These are phyloP conservation scores for Arthrobotrys pseudoclavata DNA, from an alignment of 2,329 filamentous ascomycete species.

Conservation along the genomic window DNA sequence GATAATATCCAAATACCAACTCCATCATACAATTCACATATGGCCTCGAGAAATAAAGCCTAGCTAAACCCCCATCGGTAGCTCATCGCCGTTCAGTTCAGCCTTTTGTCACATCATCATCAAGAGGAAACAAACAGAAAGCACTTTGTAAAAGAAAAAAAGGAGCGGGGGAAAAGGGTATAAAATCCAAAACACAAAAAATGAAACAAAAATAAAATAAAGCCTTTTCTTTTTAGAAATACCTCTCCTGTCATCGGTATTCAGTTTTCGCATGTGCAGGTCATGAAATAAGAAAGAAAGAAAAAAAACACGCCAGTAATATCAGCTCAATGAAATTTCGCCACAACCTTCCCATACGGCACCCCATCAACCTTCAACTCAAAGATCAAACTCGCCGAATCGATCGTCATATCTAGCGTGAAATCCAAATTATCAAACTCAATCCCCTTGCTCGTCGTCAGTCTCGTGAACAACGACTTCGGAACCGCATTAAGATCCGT, in stretches of 20 bases:
- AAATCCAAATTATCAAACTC: constrained; percentile 88
- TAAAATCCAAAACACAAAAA: constrained; percentile 13
- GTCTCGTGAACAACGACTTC: constrained; percentile 77
- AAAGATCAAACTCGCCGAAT: constrained; percentile 81
- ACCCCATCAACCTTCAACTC: constrained; percentile 84
- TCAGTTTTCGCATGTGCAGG: background rate
- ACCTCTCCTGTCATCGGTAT: constrained; percentile 1
- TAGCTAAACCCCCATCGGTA: background rate
- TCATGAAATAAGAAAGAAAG: background rate
- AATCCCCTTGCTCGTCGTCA: constrained; percentile 83
- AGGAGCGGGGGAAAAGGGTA: constrained; percentile 19
- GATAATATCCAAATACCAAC: constrained; percentile 39
- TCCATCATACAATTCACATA: constrained; percentile 43
- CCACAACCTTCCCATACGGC: constrained; percentile 81
- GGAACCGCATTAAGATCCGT: constrained; percentile 83
- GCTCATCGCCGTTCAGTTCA: constrained; percentile 15
- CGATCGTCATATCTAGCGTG: constrained; percentile 84
- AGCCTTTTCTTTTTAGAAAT: background rate
- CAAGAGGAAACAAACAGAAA: background rate
- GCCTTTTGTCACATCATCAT: background rate
- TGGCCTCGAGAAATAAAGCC: constrained; percentile 18
- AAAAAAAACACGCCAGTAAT: background rate
- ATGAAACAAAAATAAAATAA: constrained; percentile 3
- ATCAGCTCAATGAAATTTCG: constrained; percentile 77
- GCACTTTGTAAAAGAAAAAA: constrained; percentile 22